A percentile compares a stretch with the other conserved stretches of the same genome.
These are phyloP conservation scores for Penicillium bialowiezense DNA, from an alignment of 495 filamentous ascomycete genomes.

Conservation along the genomic window DNA sequence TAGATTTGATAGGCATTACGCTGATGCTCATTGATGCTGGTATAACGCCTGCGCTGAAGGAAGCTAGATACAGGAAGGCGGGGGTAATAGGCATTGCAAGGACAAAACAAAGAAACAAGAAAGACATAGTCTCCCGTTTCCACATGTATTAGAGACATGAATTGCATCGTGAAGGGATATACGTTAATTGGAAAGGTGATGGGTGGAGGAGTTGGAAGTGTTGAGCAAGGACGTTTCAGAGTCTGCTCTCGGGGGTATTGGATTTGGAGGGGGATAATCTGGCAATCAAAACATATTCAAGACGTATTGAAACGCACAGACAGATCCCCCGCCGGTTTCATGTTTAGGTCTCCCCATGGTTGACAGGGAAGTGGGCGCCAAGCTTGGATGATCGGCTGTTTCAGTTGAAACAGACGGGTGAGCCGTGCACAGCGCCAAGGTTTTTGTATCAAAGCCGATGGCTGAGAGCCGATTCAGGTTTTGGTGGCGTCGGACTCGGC, in stretches of 20 bases:
- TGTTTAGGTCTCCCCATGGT: neutral
- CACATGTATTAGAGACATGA: neutral
- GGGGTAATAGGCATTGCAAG: constrained; percentile 1
- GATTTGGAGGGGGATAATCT: too few relatives aligned
- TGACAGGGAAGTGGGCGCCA: neutral
- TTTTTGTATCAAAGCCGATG: constrained; percentile 9
- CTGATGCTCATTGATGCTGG: constrained; percentile 33
- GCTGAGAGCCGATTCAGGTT: constrained; percentile 11
- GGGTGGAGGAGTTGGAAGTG: neutral
- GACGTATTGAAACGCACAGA: neutral
- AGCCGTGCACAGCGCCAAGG: constrained; percentile 9
- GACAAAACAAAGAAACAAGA: constrained; percentile 10
- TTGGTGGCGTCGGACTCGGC: constrained; percentile 9
- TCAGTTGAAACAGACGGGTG: constrained; percentile 3
- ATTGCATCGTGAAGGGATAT: neutral
- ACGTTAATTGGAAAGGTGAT: neutral
- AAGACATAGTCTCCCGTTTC: neutral
- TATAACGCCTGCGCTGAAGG: constrained; percentile 31
- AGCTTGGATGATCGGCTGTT: constrained; percentile 3
- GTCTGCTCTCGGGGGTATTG: neutral
- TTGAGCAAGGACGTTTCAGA: neutral
- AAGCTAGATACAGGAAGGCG: constrained; percentile 27
- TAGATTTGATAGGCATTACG: constrained; percentile 20
- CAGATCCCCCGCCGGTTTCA: neutral
- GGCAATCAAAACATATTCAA: too few relatives aligned